A percentile compares a stretch with the other conserved stretches of the same genome.
phyloP scores from a whole-genome alignment of 1,139 yeast species.

The Candida gigantensis region DNA sequence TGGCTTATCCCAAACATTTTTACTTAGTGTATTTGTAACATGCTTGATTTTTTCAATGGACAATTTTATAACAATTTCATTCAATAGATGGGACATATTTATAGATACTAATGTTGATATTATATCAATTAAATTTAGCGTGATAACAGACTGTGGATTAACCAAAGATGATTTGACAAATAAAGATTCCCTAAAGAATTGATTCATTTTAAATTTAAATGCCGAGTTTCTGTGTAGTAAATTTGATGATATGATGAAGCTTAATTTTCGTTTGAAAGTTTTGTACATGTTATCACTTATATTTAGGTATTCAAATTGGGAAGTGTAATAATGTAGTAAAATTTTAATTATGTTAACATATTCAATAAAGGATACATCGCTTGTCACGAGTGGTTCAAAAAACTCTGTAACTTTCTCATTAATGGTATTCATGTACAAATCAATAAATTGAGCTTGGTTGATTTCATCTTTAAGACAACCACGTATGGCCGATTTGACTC shows the following conservation, averaged over 20 bases:
- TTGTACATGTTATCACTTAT: constrained; percentile 21
- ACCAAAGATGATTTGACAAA: constrained; percentile 9
- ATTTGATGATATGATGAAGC: constrained; percentile 24
- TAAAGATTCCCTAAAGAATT: constrained; percentile 12
- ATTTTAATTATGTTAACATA: constrained; percentile 18
- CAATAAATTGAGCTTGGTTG: constrained; percentile 37
- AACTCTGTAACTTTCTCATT: constrained; percentile 14
- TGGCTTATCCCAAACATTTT: constrained; percentile 43
- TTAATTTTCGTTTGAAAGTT: constrained; percentile 28
- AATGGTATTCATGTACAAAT: constrained; percentile 38
- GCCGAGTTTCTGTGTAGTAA: constrained; percentile 10
- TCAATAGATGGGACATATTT: constrained; percentile 35
- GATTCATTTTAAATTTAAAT: constrained; percentile 10
- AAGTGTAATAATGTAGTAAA: constrained; percentile 20
- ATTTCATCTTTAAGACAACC: constrained; percentile 38
- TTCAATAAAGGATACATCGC: constrained; percentile 16
- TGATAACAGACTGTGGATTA: constrained; percentile 8
- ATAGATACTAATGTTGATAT: constrained; percentile 24
- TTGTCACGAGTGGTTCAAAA: constrained; percentile 11
- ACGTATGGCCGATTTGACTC: constrained; percentile 40
- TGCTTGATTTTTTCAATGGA: constrained; percentile 41
- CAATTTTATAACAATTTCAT: constrained; percentile 41
- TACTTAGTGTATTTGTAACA: constrained; percentile 37
- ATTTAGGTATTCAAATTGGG: constrained; percentile 20
- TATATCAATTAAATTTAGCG: constrained; percentile 14